Conservation (phyloP, 768 basidiomycete genomes). For the Boletus coccyginus region DNA sequence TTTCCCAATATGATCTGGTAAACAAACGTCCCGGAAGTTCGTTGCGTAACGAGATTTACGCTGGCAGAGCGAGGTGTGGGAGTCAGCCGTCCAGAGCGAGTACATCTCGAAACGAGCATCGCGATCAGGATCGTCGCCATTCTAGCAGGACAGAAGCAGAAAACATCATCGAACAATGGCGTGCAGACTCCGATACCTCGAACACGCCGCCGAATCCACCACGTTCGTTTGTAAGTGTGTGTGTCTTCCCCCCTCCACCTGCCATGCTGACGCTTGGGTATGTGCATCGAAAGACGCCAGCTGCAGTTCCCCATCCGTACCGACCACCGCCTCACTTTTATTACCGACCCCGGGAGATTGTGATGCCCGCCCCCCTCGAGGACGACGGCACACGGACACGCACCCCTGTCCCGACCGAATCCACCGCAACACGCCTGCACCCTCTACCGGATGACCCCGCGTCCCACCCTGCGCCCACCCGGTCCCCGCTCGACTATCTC, state of each 20-base stretch:
- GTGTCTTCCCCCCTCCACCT: neutral
- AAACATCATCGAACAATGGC: conserved; percentile 29
- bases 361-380: conserved; percentile 25
- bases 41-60: conserved; percentile 25
- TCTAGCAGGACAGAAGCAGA: conserved; percentile 27
- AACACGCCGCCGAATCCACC: conserved; percentile 16
- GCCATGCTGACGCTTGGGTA: conserved; percentile 4
- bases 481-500: conserved; percentile 23
- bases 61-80: conserved; percentile 19
- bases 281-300: conserved; percentile 15
- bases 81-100: conserved; percentile 23
- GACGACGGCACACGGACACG: conserved; percentile 12
- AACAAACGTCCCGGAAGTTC: conserved; percentile 25
- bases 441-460: conserved; percentile 2
- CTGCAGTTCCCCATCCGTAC: conserved; percentile 7
- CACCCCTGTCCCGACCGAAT: conserved; percentile 13
- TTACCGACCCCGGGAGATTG: conserved; percentile 33
- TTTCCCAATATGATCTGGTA: conserved; percentile 33
- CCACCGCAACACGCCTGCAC: neutral
- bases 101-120: conserved; percentile 15
- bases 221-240: conserved; percentile 21
- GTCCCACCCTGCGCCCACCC: conserved; percentile 11
- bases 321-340: conserved; percentile 11
- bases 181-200: conserved; percentile 24
- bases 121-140: conserved; percentile 12